Evolutionary conservation across 2,329 filamentous ascomycete species (phyloP).

Genomic region (Claviceps sp.): DNA sequence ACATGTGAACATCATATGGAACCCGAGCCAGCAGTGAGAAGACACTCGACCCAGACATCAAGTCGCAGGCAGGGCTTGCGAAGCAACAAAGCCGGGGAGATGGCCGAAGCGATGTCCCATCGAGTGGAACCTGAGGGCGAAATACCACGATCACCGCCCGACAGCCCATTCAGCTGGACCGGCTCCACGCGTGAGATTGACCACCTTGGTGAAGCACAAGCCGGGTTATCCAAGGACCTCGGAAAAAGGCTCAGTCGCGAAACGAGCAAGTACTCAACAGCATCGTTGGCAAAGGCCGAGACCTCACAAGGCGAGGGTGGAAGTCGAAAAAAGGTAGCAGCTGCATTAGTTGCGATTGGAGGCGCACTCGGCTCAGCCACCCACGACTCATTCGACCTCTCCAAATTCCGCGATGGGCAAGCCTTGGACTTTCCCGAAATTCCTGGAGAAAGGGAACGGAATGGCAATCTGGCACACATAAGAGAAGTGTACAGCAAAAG

Average conservation of each 20-base stretch:
- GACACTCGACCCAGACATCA: background rate
- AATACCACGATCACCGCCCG: background rate
- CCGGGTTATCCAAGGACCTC: background rate
- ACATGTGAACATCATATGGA: constrained; percentile 7
- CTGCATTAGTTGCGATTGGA: constrained; percentile 26
- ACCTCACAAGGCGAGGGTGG: constrained; percentile 6
- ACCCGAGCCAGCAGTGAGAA: background rate
- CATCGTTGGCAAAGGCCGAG: background rate
- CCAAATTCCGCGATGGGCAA: constrained; percentile 31
- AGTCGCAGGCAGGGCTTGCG: background rate
- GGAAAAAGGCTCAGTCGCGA: background rate
- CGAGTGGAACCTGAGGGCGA: background rate
- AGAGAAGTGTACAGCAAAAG: constrained; percentile 25
- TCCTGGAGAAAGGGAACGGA: constrained; percentile 32
- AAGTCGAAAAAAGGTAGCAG: constrained; percentile 29
- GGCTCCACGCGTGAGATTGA: background rate
- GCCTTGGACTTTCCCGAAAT: constrained; percentile 40
- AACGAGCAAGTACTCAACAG: background rate
- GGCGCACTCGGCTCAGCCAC: constrained; percentile 33
- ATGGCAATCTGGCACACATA: constrained; percentile 20
- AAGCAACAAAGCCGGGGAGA: background rate
- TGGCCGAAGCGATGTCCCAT: background rate
- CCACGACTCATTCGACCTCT: constrained; percentile 33
- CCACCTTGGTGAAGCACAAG: background rate
- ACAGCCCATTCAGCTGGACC: background rate